Evolutionary conservation across 371 early-diverging fungal genomes (phyloP).

Genomic region (Mucor mucedo): DNA sequence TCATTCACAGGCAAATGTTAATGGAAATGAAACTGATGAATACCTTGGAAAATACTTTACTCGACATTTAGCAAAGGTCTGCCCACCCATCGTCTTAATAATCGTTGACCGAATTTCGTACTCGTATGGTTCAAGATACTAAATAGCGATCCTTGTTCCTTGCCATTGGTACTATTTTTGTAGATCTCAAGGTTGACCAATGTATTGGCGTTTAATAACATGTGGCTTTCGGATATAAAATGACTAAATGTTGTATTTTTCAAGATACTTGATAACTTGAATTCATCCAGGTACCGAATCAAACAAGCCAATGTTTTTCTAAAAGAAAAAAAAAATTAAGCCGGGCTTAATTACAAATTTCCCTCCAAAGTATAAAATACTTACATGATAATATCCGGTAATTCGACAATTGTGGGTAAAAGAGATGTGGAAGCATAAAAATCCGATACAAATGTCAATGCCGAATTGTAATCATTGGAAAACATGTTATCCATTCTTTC

Average conservation of each 20-base stretch:
- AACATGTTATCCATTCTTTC: slow-evolving; percentile 60
- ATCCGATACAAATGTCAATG: slow-evolving; percentile 56
- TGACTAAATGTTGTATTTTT: slow-evolving; percentile 63
- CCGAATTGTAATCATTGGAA: slow-evolving; percentile 47
- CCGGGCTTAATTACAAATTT: not conserved
- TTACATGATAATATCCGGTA: slow-evolving; percentile 46
- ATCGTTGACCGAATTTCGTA: slow-evolving; percentile 77
- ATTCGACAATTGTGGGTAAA: slow-evolving; percentile 17
- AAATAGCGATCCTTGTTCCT: slow-evolving; percentile 63
- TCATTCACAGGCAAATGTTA: not conserved
- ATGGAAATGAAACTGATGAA: not conserved
- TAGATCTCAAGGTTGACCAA: slow-evolving; percentile 79
- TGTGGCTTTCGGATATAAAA: slow-evolving; percentile 71
- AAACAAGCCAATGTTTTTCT: slow-evolving; percentile 60
- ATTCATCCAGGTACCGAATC: slow-evolving; percentile 66
- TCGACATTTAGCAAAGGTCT: slow-evolving; percentile 66
- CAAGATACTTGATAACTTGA: slow-evolving; percentile 64
- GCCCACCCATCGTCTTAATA: slow-evolving; percentile 82
- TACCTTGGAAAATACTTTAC: slow-evolving; percentile 19
- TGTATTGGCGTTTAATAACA: slow-evolving; percentile 80
- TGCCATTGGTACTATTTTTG: slow-evolving; percentile 60
- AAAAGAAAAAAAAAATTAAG: slow-evolving; percentile 4
- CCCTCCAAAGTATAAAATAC: not conserved
- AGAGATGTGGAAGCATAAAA: slow-evolving; percentile 47
- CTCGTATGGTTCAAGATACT: slow-evolving; percentile 70